Conservation (phyloP, 1,284 basidiomycete species). For the Melampsora larici-populina region DNA sequence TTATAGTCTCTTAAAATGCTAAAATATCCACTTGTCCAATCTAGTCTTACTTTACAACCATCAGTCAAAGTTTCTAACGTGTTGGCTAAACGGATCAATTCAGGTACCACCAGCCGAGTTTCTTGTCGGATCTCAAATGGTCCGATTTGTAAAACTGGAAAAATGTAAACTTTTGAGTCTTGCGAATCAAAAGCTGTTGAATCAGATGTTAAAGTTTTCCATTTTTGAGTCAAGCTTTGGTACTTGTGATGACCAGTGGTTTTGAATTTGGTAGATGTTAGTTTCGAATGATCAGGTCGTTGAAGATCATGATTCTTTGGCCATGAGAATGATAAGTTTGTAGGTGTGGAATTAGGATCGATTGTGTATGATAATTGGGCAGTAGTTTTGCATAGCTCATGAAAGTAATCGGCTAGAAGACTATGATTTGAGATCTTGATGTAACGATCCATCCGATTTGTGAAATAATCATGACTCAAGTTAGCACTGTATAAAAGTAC, state of each 20-base stretch:
- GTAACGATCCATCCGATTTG: slow-evolving; percentile 91
- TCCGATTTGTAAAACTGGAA: slow-evolving; percentile 56
- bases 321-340: slow-evolving; percentile 10
- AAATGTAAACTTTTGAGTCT: slow-evolving; percentile 48
- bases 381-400: slow-evolving; percentile 69
- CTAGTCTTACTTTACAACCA: slow-evolving; percentile 50
- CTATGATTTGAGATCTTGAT: slow-evolving; percentile 68
- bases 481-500: slow-evolving; percentile 71
- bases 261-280: slow-evolving; percentile 27
- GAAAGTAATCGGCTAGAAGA: slow-evolving; percentile 73
- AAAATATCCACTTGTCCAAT: slow-evolving; percentile 94
- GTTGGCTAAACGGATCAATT: slow-evolving; percentile 61
- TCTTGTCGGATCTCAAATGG: slow-evolving; percentile 54
- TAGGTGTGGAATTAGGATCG: slow-evolving; percentile 22
- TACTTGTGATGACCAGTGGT: background rate
- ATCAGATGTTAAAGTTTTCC: background rate
- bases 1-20: slow-evolving; percentile 81
- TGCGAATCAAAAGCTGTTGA: background rate
- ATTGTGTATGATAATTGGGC: slow-evolving; percentile 72
- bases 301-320: slow-evolving; percentile 3
- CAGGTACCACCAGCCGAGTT: slow-evolving; percentile 52
- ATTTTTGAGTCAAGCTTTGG: slow-evolving; percentile 1
- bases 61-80: slow-evolving; percentile 46
- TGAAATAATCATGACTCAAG: slow-evolving; percentile 87
- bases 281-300: slow-evolving; percentile 1